A percentile compares a stretch with the other conserved stretches of the same genome.
These are phyloP conservation scores for Colletotrichum agaves DNA, from an alignment of 2,329 filamentous ascomycete genomes.

Conservation along the genomic window DNA sequence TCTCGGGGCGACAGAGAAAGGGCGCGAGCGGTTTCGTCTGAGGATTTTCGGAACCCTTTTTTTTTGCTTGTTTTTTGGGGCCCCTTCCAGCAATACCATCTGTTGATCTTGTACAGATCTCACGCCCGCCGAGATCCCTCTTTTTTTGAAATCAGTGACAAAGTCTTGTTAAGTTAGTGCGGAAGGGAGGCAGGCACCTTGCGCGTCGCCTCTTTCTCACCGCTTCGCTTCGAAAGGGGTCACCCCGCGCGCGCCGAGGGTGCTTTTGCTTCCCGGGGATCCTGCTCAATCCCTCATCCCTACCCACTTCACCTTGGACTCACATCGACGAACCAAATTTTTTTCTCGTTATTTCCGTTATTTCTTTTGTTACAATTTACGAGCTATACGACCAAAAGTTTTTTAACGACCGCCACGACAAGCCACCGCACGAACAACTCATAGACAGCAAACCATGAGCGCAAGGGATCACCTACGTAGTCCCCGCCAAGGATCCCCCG, in stretches of 20 bases:
- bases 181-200: neutral
- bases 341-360: neutral
- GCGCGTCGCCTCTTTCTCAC: neutral
- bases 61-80: neutral
- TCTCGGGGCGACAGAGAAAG: neutral
- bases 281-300: slow-evolving; percentile 14
- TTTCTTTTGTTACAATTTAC: neutral
- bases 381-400: neutral
- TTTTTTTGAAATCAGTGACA: too few species aligned
- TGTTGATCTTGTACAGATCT: too few species aligned
- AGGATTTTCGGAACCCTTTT: neutral
- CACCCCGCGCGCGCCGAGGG: neutral
- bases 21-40: neutral
- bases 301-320: neutral
- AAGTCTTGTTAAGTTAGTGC: neutral
- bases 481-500: slow-evolving; percentile 26
- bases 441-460: neutral
- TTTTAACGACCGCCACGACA: neutral
- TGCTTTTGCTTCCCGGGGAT: neutral
- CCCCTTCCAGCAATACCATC: neutral
- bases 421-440: neutral
- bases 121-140: too few species aligned
- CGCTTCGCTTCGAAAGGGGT: neutral
- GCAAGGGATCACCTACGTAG: slow-evolving; percentile 30
- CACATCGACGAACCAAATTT: neutral